Base-by-base conservation (phyloP, 163 green algal species). In the Chloromonas sp. region DNA sequence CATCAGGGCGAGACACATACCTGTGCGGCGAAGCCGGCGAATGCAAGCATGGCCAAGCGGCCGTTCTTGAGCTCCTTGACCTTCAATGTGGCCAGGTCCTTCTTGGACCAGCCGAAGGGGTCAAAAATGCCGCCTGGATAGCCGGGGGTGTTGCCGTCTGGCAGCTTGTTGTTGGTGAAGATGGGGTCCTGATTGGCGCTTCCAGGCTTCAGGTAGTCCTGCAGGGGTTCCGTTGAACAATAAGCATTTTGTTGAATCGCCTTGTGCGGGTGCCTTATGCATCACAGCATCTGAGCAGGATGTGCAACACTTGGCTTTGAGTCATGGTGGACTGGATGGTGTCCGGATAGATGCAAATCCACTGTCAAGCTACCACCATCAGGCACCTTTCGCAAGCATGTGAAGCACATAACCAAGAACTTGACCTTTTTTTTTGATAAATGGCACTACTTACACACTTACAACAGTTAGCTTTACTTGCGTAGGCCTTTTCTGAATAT, bases 21-120 rank as follows among this genome's bases (percentile, higher is more conserved):
- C 91, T 98, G 95, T 36, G 90, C 91, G 78, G 91, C 92, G 84
- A 98, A 98, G 84, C 96, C 96, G 5, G 95, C 83, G 82, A 98
- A 96, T 3, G 89, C 92, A 0, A 97, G 84, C 95, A 98, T 98
- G 58, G 95, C 95, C 81, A 98, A 92, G 81, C 95, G 91, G 66
- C 90, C 95, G 89, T 98, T 98, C 93, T 98, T 98, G 90, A 98
- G 94, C 94, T 98, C 95, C 95, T 98, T 98, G 59, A 91, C 61
- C 90, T 96, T 95, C 59, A 93, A 84, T 57, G 79, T 85, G 62
- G 87, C 87, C 14, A 95, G 58, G 89, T 93, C 83, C 79, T 89
- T 89, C 93, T 96, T 95, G 88, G 85, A 89, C 80, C 92, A 95
- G 87, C 96, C 89, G 61, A 95, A 91, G 77, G 97, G 95, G 92